Percentiles rank a stretch among this genome's conserved stretches.
phyloP scores from a whole-genome alignment of 129 eudicot genomes.

The Ambrosia trifida region DNA sequence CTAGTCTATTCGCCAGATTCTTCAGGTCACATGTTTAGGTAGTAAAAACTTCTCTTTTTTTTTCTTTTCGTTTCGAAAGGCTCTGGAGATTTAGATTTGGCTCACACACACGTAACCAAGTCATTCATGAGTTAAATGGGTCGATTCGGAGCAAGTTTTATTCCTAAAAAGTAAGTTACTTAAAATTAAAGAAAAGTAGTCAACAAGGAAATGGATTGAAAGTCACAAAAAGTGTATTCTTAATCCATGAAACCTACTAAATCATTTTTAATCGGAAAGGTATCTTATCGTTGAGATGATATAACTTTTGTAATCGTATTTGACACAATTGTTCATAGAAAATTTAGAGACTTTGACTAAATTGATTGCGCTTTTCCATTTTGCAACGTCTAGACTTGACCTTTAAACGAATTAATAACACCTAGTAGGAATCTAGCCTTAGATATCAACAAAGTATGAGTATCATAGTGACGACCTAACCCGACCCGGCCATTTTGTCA shows the following conservation, averaged over 20 bases:
- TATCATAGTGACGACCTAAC: slow-evolving; percentile 6
- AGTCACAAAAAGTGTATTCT: background rate
- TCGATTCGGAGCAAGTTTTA: background rate
- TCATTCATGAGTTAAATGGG: background rate
- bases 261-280: background rate
- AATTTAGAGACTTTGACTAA: background rate
- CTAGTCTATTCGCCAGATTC: background rate
- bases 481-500: too few species aligned
- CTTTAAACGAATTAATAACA: background rate
- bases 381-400: background rate
- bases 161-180: background rate
- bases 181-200: background rate
- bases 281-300: background rate
- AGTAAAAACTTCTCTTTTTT: background rate
- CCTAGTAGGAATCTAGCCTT: background rate
- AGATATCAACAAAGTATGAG: background rate
- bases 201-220: background rate
- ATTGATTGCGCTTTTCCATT: background rate
- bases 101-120: background rate
- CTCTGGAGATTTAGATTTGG: background rate
- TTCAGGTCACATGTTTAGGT: background rate
- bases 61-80: background rate
- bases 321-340: background rate
- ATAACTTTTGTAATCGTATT: background rate
- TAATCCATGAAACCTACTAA: background rate